Base-by-base conservation (phyloP, 345 rosid genomes). In the Lumnitzera littorea region DNA sequence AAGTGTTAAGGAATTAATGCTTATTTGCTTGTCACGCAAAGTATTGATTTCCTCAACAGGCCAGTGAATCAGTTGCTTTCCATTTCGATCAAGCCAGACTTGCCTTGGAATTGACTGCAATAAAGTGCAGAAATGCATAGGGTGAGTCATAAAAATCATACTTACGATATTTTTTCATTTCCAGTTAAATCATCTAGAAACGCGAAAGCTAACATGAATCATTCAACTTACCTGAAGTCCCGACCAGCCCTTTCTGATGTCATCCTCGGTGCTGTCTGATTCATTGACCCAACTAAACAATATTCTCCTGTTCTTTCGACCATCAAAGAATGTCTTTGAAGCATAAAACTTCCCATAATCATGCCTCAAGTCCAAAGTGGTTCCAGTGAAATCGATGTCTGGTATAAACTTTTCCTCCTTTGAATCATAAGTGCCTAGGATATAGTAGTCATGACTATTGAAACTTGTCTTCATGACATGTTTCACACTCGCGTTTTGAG, bases 281-380 rank as follows among this genome's bases (percentile, higher is more conserved):
- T 89, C 94, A 60, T 73, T 54, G 2, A 76, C 79, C 91, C 89
- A 86, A 46, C 77, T 84, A 74, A 72, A 82, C n/a, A 79, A 56
- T 60, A 89, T 78, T 65, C 91, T 80, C 63, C 89, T 67, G 20
- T 62, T 81, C 68, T 82, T 84, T 46, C 55, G 65, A 12, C 67
- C 60, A 17, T 86, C 96, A 24, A 82, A 86, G 60, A 89, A 86
- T 0, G 86, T 77, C 67, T 88, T 85, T 0, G 91, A 82, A 24
- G 87, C 91, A 23, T 84, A 86, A 56, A 79, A 84, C 50, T 75
- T 82, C 20, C 94, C 94, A 60, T 84, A 72, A 61, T 89, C 94
- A 49, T 59, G 70, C 67, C 88, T 80, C 80, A 84, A 59, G 62
- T 78, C 90, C 24, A 41, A 12, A 55, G n/a, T 55, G 17, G 70